Conservation (phyloP, 2,329 filamentous ascomycete species). For the Ascochyta viciae-villosae region DNA sequence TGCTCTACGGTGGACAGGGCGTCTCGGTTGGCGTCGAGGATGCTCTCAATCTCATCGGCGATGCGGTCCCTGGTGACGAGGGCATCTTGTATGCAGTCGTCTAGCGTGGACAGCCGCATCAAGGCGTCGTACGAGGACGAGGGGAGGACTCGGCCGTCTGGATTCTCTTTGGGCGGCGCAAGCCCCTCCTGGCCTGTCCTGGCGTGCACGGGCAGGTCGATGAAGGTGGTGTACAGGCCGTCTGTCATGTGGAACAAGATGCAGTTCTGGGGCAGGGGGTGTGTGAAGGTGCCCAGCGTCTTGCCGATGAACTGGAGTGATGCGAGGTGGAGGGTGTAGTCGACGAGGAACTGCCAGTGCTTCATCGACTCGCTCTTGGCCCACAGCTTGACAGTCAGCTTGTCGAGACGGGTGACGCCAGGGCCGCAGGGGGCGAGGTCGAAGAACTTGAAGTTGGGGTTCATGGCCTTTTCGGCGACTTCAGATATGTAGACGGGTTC, state of each 20-base stretch:
- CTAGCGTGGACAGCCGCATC: slow-evolving; percentile 86
- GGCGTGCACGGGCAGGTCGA: slow-evolving; percentile 65
- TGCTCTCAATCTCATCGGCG: slow-evolving; percentile 75
- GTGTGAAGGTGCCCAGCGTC: slow-evolving; percentile 64
- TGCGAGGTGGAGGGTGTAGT: slow-evolving; percentile 74
- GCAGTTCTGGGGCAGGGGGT: slow-evolving; percentile 80
- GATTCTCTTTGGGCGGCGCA: slow-evolving; percentile 46
- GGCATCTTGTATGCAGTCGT: slow-evolving; percentile 90
- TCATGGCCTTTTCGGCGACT: slow-evolving; percentile 78
- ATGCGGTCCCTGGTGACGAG: slow-evolving; percentile 77
- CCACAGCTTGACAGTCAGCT: slow-evolving; percentile 77
- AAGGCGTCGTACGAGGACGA: slow-evolving; percentile 87
- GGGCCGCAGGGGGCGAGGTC: slow-evolving; percentile 72
- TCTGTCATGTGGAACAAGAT: slow-evolving; percentile 86
- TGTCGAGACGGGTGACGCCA: slow-evolving; percentile 68
- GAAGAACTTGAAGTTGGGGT: slow-evolving; percentile 88
- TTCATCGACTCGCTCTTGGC: slow-evolving; percentile 63
- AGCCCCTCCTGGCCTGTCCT: slow-evolving; percentile 37
- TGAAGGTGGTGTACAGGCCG: slow-evolving; percentile 80
- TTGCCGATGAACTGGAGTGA: slow-evolving; percentile 80
- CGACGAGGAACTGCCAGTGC: slow-evolving; percentile 70
- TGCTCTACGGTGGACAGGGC: slow-evolving; percentile 46
- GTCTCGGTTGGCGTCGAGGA: slow-evolving; percentile 50
- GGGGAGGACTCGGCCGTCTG: slow-evolving; percentile 59
- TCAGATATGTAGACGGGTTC: slow-evolving; percentile 93